Evolutionary conservation across 306 rosid species (phyloP).

Genomic region (Quercus berberidifolia): DNA sequence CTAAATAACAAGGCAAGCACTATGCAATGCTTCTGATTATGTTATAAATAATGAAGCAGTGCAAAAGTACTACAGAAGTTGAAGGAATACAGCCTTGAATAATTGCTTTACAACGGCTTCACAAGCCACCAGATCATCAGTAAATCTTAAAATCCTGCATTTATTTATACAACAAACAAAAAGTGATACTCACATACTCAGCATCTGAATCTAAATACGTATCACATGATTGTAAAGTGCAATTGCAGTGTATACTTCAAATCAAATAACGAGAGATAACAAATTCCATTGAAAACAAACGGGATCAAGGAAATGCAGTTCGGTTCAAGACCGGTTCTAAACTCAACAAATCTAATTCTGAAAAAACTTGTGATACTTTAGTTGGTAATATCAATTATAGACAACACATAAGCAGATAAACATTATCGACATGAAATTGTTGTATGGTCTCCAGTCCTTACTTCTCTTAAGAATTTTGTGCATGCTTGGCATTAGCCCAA

Average conservation of each 20-base stretch:
- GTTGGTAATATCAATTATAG: neutral
- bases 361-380: neutral
- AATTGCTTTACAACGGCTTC: conserved; percentile 36
- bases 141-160: conserved; percentile 64
- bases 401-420: neutral
- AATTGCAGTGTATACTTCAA: neutral
- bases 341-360: neutral
- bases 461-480: neutral
- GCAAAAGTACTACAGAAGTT: conserved; percentile 38
- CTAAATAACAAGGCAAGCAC: conserved; percentile 57
- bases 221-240: neutral
- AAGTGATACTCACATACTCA: conserved; percentile 11
- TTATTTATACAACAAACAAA: conserved; percentile 33
- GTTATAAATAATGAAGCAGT: conserved; percentile 37
- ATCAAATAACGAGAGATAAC: neutral
- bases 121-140: conserved; percentile 44
- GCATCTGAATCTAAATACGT: neutral
- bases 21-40: conserved; percentile 56
- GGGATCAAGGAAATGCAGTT: neutral
- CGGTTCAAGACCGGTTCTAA: neutral
- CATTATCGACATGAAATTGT: neutral
- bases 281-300: neutral
- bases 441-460: neutral
- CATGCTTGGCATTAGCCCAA: no score
- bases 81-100: conserved; percentile 29